Percentiles rank a stretch among this genome's conserved stretches.
Conservation (phyloP, 129 eudicot genomes). For the Flaveria ramosissima region DNA sequence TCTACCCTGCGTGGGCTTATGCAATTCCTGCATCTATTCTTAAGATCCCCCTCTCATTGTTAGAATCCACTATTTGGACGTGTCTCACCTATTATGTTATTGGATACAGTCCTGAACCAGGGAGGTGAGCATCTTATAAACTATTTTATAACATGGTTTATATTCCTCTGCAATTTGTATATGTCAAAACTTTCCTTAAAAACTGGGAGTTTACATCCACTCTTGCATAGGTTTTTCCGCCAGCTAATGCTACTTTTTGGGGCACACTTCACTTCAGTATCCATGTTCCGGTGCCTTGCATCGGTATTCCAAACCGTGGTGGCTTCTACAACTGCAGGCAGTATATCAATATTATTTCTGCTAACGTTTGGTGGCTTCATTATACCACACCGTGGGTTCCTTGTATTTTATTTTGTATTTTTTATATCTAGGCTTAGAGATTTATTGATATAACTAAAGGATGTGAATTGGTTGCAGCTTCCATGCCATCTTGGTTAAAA, state of each 20-base stretch:
- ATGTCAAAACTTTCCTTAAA: constrained; percentile 1
- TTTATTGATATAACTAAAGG: constrained; percentile 11
- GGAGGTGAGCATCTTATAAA: constrained; percentile 51
- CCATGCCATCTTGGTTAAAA: constrained; percentile 78
- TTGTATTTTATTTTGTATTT: background rate
- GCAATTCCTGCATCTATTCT: constrained; percentile 73
- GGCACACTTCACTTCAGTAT: constrained; percentile 51
- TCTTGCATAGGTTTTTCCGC: constrained; percentile 56
- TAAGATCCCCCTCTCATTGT: constrained; percentile 66
- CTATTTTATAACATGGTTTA: background rate
- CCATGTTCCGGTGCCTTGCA: constrained; percentile 74
- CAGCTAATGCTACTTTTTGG: constrained; percentile 52
- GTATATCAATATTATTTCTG: constrained; percentile 43
- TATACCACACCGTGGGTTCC: constrained; percentile 55
- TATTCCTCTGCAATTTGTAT: too few species aligned
- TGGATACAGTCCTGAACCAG: constrained; percentile 76
- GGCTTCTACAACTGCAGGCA: constrained; percentile 49
- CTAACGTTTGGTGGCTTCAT: constrained; percentile 62
- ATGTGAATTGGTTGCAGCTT: constrained; percentile 51
- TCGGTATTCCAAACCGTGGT: constrained; percentile 48
- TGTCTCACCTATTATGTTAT: constrained; percentile 70
- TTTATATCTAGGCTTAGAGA: background rate
- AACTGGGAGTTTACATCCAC: constrained; percentile 1
- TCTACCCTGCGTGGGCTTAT: constrained; percentile 95
- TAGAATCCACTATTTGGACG: constrained; percentile 57